Percentiles rank a stretch among this genome's conserved stretches.
Evolutionary conservation across 257 asterid genomes (phyloP).

Genomic region (Apocynum venetum): DNA sequence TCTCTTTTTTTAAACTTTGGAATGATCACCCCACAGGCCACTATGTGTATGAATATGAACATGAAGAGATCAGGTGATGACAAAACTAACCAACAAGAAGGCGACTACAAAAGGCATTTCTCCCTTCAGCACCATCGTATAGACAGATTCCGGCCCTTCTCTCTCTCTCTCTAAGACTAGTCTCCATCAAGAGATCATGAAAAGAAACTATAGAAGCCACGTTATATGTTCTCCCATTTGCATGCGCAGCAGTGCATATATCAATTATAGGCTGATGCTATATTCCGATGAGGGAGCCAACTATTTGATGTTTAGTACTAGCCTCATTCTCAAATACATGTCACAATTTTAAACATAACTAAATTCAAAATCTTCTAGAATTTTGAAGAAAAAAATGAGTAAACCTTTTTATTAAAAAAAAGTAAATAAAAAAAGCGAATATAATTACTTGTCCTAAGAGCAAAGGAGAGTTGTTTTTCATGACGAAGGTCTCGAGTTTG

Average conservation of each 20-base stretch:
- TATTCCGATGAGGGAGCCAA: too few relatives aligned
- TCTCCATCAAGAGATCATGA: slow-evolving; percentile 33
- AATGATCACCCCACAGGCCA: slow-evolving; percentile 34
- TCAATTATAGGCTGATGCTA: too few relatives aligned
- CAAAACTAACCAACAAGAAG: slow-evolving; percentile 14
- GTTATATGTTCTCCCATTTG: slow-evolving; percentile 10
- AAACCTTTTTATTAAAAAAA: too few relatives aligned
- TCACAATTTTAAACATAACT: too few relatives aligned
- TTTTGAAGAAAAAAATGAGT: too few relatives aligned
- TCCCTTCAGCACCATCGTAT: slow-evolving; percentile 14
- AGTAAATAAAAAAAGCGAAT: too few relatives aligned
- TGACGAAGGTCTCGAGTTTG: too few relatives aligned
- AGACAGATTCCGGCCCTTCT: slow-evolving; percentile 15
- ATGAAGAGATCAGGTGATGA: slow-evolving; percentile 6
- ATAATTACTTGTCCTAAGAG: too few relatives aligned
- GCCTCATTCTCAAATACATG: too few relatives aligned
- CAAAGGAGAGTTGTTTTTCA: too few relatives aligned
- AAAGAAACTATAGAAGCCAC: slow-evolving; percentile 23
- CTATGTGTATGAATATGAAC: neutral
- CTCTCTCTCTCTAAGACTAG: slow-evolving; percentile 23
- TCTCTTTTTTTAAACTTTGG: slow-evolving; percentile 27
- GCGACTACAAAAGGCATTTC: slow-evolving; percentile 12
- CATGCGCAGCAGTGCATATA: neutral
- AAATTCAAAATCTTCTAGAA: too few relatives aligned
- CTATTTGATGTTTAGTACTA: too few relatives aligned